phyloP scores from a whole-genome alignment of 208 protist species.

The Crithidia sp. region DNA sequence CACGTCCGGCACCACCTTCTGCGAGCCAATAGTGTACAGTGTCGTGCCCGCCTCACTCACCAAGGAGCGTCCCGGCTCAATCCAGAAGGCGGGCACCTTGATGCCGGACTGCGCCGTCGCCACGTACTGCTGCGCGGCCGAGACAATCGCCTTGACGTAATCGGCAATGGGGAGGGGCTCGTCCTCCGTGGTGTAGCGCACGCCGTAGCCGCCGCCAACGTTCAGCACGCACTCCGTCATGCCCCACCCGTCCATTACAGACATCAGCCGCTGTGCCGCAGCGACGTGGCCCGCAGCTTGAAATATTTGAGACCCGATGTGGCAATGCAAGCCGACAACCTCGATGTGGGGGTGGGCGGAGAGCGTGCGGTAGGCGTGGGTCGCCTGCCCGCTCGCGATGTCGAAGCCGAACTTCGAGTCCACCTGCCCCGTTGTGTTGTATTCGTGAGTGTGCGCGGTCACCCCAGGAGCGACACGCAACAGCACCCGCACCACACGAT shows the following conservation, averaged over 20 bases:
- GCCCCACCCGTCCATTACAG: conserved; percentile 10
- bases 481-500: conserved; percentile 6
- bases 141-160: conserved; percentile 6
- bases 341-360: background rate
- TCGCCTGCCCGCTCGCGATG: conserved; percentile 19
- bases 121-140: conserved; percentile 7
- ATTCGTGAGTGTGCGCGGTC: conserved; percentile 16
- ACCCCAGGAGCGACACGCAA: conserved; percentile 15
- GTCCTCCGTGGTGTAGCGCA: conserved; percentile 15
- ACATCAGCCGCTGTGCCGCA: conserved; percentile 8
- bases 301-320: conserved; percentile 25
- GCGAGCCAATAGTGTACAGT: conserved; percentile 10
- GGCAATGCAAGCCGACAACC: conserved; percentile 22
- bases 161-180: background rate
- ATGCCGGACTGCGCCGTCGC: background rate
- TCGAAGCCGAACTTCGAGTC: conserved; percentile 18
- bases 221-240: conserved; percentile 18
- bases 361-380: conserved; percentile 4
- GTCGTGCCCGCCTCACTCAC: conserved; percentile 19
- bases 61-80: conserved; percentile 17
- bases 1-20: conserved; percentile 4
- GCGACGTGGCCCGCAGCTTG: conserved; percentile 5
- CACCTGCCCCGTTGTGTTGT: conserved; percentile 27
- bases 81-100: conserved; percentile 8
- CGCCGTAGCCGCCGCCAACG: conserved; percentile 18